Percentiles rank a stretch among this genome's conserved stretches.
Evolutionary conservation across 306 rosid species (phyloP).

Genomic region (Corylus americana): DNA sequence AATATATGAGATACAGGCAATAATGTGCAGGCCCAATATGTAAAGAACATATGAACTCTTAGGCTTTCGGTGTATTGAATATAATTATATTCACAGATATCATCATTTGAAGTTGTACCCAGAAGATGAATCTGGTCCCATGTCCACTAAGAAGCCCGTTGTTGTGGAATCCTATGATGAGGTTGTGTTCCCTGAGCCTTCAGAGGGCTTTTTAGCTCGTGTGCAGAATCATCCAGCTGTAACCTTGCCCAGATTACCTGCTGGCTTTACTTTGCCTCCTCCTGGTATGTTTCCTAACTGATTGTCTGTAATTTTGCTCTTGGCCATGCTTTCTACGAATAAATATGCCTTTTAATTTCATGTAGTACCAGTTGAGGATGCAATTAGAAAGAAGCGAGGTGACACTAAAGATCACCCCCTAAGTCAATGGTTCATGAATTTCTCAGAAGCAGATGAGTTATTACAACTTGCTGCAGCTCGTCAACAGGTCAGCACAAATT

Average conservation of each 20-base stretch:
- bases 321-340: slow-evolving; percentile 20
- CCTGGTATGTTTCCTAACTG: slow-evolving; percentile 47
- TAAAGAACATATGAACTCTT: slow-evolving; percentile 28
- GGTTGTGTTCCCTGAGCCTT: slow-evolving; percentile 73
- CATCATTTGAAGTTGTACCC: slow-evolving; percentile 87
- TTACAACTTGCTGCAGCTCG: slow-evolving; percentile 84
- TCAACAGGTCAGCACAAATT: slow-evolving; percentile 56
- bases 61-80: slow-evolving; percentile 46
- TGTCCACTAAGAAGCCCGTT: slow-evolving; percentile 78
- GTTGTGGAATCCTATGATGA: slow-evolving; percentile 71
- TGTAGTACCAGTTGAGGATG: slow-evolving; percentile 68
- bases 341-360: slow-evolving; percentile 3
- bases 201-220: slow-evolving; percentile 66
- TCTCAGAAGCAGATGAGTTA: slow-evolving; percentile 87
- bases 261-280: slow-evolving; percentile 60
- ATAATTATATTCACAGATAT: slow-evolving; percentile 56
- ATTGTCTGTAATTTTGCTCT: slow-evolving; percentile 21
- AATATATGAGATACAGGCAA: not conserved
- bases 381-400: slow-evolving; percentile 63
- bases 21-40: slow-evolving; percentile 13
- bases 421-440: slow-evolving; percentile 67
- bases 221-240: slow-evolving; percentile 59
- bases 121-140: slow-evolving; percentile 72
- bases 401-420: slow-evolving; percentile 72
- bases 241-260: slow-evolving; percentile 57